Evolutionary conservation across 305 asterid species (phyloP).

Genomic region (Fraxinus velutina): DNA sequence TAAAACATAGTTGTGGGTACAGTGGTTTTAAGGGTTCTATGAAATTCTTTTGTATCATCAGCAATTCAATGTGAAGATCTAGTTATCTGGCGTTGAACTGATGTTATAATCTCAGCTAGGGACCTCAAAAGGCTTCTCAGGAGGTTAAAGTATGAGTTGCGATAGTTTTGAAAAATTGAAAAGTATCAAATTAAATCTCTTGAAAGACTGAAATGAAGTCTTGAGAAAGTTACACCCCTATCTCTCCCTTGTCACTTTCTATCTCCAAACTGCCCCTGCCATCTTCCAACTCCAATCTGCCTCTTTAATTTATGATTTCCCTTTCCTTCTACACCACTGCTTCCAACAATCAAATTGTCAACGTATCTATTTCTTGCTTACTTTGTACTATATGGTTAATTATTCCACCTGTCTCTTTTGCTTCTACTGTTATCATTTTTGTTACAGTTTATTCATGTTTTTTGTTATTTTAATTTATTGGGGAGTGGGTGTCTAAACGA

Average conservation of each 20-base stretch:
- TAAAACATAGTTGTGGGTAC: background rate
- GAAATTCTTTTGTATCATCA: background rate
- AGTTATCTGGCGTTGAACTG: background rate
- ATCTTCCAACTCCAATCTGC: background rate
- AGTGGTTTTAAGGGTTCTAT: background rate
- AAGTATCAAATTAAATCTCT: background rate
- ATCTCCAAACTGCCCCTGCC: background rate
- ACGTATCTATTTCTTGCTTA: background rate
- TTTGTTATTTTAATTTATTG: background rate
- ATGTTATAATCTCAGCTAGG: background rate
- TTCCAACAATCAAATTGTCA: background rate
- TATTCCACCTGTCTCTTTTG: background rate
- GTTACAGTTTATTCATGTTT: background rate
- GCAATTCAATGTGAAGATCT: background rate
- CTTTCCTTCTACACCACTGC: background rate
- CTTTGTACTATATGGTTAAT: background rate
- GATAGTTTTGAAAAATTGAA: background rate
- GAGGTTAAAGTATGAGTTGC: background rate
- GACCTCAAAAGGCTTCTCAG: background rate
- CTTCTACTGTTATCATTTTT: background rate
- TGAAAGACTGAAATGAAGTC: background rate
- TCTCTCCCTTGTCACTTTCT: background rate
- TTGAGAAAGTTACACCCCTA: background rate
- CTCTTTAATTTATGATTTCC: background rate
- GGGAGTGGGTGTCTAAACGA: background rate